phyloP scores from a whole-genome alignment of 1,139 yeast genomes.

The Pichia terricola region DNA sequence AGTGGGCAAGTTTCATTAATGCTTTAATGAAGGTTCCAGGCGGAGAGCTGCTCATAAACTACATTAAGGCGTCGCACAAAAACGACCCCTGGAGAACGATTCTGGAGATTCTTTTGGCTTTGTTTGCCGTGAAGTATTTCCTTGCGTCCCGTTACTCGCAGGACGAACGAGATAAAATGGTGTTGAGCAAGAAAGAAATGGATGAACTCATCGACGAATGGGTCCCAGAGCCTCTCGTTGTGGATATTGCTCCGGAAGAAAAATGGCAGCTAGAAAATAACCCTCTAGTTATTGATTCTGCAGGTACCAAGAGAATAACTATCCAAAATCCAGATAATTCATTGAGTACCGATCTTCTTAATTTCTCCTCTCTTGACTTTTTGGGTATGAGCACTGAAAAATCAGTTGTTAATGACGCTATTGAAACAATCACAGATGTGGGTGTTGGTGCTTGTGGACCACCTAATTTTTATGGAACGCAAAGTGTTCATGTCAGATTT shows the following conservation, averaged over 20 bases:
- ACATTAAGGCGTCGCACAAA: constrained; percentile 82
- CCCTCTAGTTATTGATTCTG: constrained; percentile 50
- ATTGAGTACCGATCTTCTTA: constrained; percentile 32
- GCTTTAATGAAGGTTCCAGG: constrained; percentile 51
- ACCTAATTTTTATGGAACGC: constrained; percentile 94
- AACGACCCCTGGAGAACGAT: constrained; percentile 89
- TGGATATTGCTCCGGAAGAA: constrained; percentile 42
- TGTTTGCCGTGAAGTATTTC: constrained; percentile 84
- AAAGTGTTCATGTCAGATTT: constrained; percentile 77
- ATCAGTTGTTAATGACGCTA: constrained; percentile 45
- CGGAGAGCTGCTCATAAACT: constrained; percentile 63
- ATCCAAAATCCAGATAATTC: constrained; percentile 12
- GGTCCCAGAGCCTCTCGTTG: constrained; percentile 79
- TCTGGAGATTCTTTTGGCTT: constrained; percentile 64
- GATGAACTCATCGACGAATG: constrained; percentile 84
- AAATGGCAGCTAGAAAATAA: constrained; percentile 52
- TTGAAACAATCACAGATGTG: constrained; percentile 47
- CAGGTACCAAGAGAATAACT: constrained; percentile 33
- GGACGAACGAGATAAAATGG: constrained; percentile 62
- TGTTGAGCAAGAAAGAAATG: constrained; percentile 56
- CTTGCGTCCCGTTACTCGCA: constrained; percentile 74
- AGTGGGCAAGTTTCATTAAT: constrained; percentile 16
- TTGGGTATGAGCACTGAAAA: constrained; percentile 45
- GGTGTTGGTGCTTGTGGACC: constrained; percentile 99
- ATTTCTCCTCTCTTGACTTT: constrained; percentile 57